These are phyloP conservation scores for Achaetomiella virescens DNA, from an alignment of 495 filamentous ascomycete species.

Conservation along the genomic window DNA sequence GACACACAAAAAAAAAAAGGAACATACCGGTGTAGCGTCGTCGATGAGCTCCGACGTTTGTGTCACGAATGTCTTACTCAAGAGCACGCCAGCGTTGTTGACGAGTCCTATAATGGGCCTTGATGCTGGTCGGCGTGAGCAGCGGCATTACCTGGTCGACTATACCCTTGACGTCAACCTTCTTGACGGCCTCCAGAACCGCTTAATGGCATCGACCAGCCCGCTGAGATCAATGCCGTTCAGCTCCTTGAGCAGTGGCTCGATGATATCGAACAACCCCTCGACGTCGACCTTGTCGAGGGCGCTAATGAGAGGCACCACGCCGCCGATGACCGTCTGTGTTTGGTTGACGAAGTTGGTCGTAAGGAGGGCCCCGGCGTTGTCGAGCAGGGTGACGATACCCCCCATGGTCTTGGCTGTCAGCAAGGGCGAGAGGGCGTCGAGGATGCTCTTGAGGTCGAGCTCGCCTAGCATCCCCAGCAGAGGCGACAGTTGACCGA, in stretches of 20 bases:
- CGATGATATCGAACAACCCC: slow-evolving; percentile 26
- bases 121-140: slow-evolving; percentile 36
- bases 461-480: slow-evolving; percentile 35
- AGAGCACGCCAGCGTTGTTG: slow-evolving; percentile 34
- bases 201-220: slow-evolving; percentile 33
- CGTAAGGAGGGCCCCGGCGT: slow-evolving; percentile 37
- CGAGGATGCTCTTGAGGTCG: slow-evolving; percentile 41
- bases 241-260: slow-evolving; percentile 29
- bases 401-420: slow-evolving; percentile 35
- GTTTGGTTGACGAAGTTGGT: slow-evolving; percentile 43
- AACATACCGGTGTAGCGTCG: slow-evolving; percentile 45
- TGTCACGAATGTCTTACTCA: slow-evolving; percentile 36
- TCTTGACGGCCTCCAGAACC: slow-evolving; percentile 29
- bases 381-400: slow-evolving; percentile 40
- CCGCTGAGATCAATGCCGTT: slow-evolving; percentile 27
- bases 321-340: slow-evolving; percentile 28
- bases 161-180: slow-evolving; percentile 34
- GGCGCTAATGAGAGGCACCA: slow-evolving; percentile 29
- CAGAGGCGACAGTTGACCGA: slow-evolving; percentile 31
- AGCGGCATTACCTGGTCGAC: slow-evolving; percentile 34
- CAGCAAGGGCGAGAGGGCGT: slow-evolving; percentile 37
- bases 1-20: background rate
- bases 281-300: slow-evolving; percentile 34
- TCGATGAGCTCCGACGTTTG: slow-evolving; percentile 47
- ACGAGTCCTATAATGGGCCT: slow-evolving; percentile 39